Evolutionary conservation across 2,329 filamentous ascomycete genomes (phyloP), one percentile per base, ranked within the genome.

Genomic region (Dactylellina cionopaga): DNA sequence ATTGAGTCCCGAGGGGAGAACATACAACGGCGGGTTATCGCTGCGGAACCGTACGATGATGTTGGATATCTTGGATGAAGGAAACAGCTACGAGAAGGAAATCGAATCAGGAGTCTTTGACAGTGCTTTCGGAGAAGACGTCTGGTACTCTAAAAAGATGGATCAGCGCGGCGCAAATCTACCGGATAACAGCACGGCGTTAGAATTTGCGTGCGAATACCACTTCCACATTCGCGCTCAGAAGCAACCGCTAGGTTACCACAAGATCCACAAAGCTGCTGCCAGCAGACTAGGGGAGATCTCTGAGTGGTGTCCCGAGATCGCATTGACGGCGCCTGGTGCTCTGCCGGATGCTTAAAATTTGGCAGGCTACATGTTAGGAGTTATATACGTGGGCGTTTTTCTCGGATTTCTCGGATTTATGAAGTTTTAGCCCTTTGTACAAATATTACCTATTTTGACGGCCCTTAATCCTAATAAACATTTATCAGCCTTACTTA

Each of bases 1-100:
- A 1, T 73, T 80, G 44, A 71, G 75, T 29, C 17, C 54, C 5
- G 70, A 76, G 0, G 77, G 77, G 1, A 59, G 49, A 17, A 31
- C 64, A 25, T 81, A 79, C 75, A 81, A 80, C 72, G 80, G 80
- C 22, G 81, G 81, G 0, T 75, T 82, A 56, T 80, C 78, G 22
- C 74, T 82, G 65, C 76, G 80, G 1, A 79, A 77, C 60, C 77
- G 80, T 35, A 76, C 74, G 37, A 78, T 77, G 58, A 79, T 79
- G 27, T 55, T 81, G 29, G 35, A 56, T 13, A 62, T 77, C 9
- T 41, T 74, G 3, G 56, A 66, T 29, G 69, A 59, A 22, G 54
- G 46, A n/a, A 17, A 62, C 33, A 35, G 64, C 3, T 71, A 49
- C 74, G 66, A 70, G 25, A 64, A 72, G 33, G 75, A 76, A 37